phyloP scores from a whole-genome alignment of 345 rosid species.

The Zanthoxylum bungeanum region DNA sequence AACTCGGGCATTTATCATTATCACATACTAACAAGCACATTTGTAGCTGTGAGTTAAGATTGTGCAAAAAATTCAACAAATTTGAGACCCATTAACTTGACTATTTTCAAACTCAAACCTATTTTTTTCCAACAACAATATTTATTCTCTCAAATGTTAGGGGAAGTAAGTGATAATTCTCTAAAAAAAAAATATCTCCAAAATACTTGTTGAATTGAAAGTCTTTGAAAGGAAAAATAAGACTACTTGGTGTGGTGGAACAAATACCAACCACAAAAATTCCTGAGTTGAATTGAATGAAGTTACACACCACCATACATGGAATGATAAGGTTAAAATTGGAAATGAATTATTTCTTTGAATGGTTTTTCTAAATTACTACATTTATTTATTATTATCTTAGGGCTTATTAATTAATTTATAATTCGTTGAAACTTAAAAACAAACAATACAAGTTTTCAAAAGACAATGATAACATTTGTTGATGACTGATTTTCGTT shows the following conservation, averaged over 20 bases:
- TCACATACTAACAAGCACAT: not conserved
- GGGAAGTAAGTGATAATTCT: not conserved
- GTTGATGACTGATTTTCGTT: no score
- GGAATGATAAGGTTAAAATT: not conserved
- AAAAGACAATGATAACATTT: not conserved
- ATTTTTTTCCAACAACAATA: not conserved
- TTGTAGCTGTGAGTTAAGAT: accelerated
- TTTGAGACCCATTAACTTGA: not conserved
- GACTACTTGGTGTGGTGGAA: not conserved
- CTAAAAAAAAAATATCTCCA: not conserved
- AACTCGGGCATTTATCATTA: no score
- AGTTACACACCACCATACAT: no score
- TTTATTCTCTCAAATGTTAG: not conserved
- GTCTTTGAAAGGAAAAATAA: no score
- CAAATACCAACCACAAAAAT: not conserved
- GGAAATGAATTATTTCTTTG: not conserved
- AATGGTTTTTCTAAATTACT: not conserved
- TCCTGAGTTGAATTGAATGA: not conserved
- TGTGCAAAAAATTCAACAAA: not conserved
- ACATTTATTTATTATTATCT: no score
- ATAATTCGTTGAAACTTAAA: not conserved
- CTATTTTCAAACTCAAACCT: not conserved
- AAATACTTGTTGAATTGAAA: not conserved
- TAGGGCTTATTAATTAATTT: not conserved
- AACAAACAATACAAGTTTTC: no score